Base-by-base conservation (phyloP, 2,329 filamentous ascomycete species). In the Neocucurbitaria cava region DNA sequence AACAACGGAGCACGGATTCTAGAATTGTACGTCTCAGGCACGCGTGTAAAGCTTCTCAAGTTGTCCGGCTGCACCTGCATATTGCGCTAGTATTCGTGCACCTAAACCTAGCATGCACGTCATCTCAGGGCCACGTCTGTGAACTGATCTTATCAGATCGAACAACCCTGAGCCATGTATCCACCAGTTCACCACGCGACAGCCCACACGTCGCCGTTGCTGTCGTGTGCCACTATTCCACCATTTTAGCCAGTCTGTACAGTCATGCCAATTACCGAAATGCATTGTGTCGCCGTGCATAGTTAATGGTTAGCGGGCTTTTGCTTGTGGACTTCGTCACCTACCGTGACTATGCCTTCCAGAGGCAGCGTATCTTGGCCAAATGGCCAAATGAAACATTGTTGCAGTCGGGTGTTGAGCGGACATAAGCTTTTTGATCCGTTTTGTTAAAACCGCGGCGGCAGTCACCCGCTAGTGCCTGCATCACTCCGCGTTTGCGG, bases 81-180 rank as follows among this genome's bases (percentile, higher is more conserved):
- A 35, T 42, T 36, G 30, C 45, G 49, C 53, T 49, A 54, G 15
- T 26, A 38, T 40, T 49, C 41, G 49, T 59, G 52, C 33, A 17
- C 54, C 41, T 36, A 47, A 46, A 15, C 24, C 33, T 51, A 17
- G 18, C 33, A 67, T 66, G 59, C 62, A 68, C 62, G 60, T 63
- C 65, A 68, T 63, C 20, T 43, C 46, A 45, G n/a, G 24, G 52
- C 46, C 40, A 54, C 47, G 56, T 56, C 49, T 55, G 39, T 31
- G 35, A 42, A 33, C 45, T 47, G 46, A 66, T 65, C 65, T 65
- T 60, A 66, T 65, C 57, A 62, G 58, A 66, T 66, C 52, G 28
- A 38, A 8, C 44, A 51, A 9, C 24, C 62, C 51, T 53, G 38
- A 41, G n/a, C n/a, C n/a, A n/a, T 26, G 35, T 40, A 17, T 33